Base-by-base conservation (phyloP, 164 flowering plant genomes). In the Berberis thunbergii region DNA sequence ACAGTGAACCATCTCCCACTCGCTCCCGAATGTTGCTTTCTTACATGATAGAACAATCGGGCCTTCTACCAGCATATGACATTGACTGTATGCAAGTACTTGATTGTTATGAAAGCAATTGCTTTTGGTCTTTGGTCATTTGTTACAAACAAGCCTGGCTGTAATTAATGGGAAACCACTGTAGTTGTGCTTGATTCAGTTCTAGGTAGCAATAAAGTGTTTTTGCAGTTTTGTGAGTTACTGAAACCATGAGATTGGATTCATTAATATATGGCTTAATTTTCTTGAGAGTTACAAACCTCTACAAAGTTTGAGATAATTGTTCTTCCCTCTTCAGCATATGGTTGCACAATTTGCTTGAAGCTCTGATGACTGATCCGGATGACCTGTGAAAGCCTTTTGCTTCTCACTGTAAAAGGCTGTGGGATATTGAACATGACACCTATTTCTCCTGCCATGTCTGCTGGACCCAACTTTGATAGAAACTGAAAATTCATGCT, bases 341-440 rank as follows among this genome's bases (percentile, higher is more conserved):
- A 67, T 54, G 82, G 82, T 69, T 85, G 86, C 72, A 83, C 69
- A 74, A 85, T 65, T 78, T 86, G 79, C 81, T 88, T 90, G 79
- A 90, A 85, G 63, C 81, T 76, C 59, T 77, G 84, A 76, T 90
- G 95, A 67, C 92, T 85, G 41, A 87, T 82, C 61, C 92, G 71
- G 46, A 90, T 74, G 46, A 88, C 86, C 72, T 90, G 97, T 58
- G 86, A 88, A 49, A 86, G 87, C 70, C 89, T 82, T 78, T 67
- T 91, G 52, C 85, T 90, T 74, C 95, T 83, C 73, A 90, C 85
- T 57, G 95, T 90, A 70, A 82, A 91, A 64, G 93, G 97, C 69
- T 91, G 97, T 43, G 90, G 93, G 67, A 80, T 79, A 73, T 88
- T 91, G 77, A 91, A 75, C 59, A 91, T 49, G 4, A 91, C 93